These are phyloP conservation scores for Helotiales sp. DNA, from an alignment of 2,329 filamentous ascomycete genomes.

Conservation along the genomic window DNA sequence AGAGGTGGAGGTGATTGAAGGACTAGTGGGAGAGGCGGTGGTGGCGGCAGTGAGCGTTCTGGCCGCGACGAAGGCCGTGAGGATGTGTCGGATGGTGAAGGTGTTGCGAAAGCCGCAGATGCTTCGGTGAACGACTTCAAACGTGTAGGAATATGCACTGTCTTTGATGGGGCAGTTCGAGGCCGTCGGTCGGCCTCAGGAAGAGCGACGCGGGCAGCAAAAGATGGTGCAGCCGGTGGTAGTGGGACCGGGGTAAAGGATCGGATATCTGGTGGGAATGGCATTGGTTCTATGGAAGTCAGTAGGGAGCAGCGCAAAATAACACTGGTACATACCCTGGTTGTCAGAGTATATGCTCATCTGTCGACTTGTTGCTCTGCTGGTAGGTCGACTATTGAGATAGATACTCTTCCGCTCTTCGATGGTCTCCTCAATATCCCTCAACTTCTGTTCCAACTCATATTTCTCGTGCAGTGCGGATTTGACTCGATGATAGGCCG, in stretches of 20 bases:
- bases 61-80: constrained; percentile 9
- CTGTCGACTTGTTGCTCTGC: constrained; percentile 26
- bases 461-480: constrained; percentile 39
- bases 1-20: constrained; percentile 53
- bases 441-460: constrained; percentile 58
- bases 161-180: constrained; percentile 38
- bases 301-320: neutral
- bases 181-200: constrained; percentile 27
- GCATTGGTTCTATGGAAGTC: constrained; percentile 50
- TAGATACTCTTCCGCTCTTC: constrained; percentile 60
- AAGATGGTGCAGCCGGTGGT: constrained; percentile 44
- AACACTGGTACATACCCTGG: constrained; percentile 20
- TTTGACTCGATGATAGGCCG: constrained; percentile 33
- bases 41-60: constrained; percentile 26
- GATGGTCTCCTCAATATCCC: constrained; percentile 59
- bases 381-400: constrained; percentile 34
- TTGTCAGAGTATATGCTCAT: constrained; percentile 30
- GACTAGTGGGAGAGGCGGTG: constrained; percentile 58
- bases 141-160: constrained; percentile 36
- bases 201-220: constrained; percentile 39
- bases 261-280: constrained; percentile 43
- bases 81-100: constrained; percentile 14
- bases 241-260: constrained; percentile 32
- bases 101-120: constrained; percentile 27
- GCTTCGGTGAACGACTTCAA: constrained; percentile 35